Conservation (phyloP, 108 stramenopile genomes). For the Cyclotella baltica region DNA sequence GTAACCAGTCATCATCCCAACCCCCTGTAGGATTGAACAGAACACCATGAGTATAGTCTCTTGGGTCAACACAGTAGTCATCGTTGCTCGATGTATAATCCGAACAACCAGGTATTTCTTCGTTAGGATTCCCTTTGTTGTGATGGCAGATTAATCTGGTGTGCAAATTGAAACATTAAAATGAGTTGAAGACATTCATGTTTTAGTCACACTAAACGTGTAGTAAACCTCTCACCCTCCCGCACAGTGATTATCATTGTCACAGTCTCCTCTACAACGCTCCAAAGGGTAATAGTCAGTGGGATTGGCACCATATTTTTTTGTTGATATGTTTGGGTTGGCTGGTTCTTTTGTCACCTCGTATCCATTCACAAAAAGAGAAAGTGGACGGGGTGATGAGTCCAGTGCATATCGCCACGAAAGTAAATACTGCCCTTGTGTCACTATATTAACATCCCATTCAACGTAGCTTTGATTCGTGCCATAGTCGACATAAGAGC, state of each 20-base stretch:
- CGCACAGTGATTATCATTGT: constrained; percentile 36
- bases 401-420: constrained; percentile 43
- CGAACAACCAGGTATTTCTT: constrained; percentile 7
- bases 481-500: constrained; percentile 25
- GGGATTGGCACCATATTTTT: constrained; percentile 1
- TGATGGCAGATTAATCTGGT: constrained; percentile 18
- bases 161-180: no score
- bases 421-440: constrained; percentile 26
- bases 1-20: constrained; percentile 32
- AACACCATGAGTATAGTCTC: constrained; percentile 34
- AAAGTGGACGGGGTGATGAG: constrained; percentile 26
- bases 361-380: constrained; percentile 20
- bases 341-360: neutral
- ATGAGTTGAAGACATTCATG: no score
- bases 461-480: constrained; percentile 23
- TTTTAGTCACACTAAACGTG: no score
- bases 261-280: constrained; percentile 47
- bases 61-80: constrained; percentile 44
- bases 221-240: no score
- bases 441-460: constrained; percentile 40
- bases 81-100: neutral
- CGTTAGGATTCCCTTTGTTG: neutral
- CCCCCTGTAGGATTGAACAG: constrained; percentile 36
- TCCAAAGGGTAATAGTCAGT: constrained; percentile 30
- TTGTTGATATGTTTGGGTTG: constrained; percentile 17